Base-by-base conservation (phyloP, 2,329 filamentous ascomycete species). In the Xylariaceae sp. region DNA sequence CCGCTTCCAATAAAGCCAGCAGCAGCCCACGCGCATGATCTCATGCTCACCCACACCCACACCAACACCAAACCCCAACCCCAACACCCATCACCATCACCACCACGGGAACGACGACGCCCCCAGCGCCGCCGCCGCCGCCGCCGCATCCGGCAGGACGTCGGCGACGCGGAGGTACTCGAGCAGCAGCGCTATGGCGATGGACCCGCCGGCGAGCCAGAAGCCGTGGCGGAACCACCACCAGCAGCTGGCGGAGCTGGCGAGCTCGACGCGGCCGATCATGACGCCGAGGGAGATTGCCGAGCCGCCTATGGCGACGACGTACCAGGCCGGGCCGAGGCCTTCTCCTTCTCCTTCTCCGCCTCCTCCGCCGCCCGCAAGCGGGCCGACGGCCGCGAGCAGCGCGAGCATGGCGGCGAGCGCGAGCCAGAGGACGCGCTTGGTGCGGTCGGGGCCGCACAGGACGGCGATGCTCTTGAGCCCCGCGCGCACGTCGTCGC, bases 401-500 rank as follows among this genome's bases (percentile, higher is more conserved):
- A 51, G 31, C 4, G 37, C 30, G 23, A 47, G 12, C 52, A 55
- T 53, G 21, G 36, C 41, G 19, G 33, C 33, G 4, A 50, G 42
- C 9, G 45, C 31, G 0, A 45, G 23, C 43, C 44, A 52, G 1
- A 54, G 35, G 4, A 49, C 19, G 6, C 43, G 32, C 39, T 52
- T 56, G 13, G 49, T 51, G 21, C 33, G 30, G 5, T 51, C 46
- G 21, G 8, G 21, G 6, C 43, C 28, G 28, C 56, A 45, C 11
- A 51, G 37, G 10, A 61, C 55, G 2, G 56, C 56, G 17, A 51
- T 48, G 41, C 55, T 56, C 39, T 52, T 55, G 12, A 61, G 39
- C 3, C 57, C 57, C 3, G 54, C 38, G 25, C 49, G 51, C 21
- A 51, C 36, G 19, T 60, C 58, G 21, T 60, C 57, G 13, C 40